Percentiles rank a stretch among this genome's conserved stretches.
These are phyloP conservation scores for Miamiensis avidus DNA, from an alignment of 169 alveolate species.

Conservation along the genomic window DNA sequence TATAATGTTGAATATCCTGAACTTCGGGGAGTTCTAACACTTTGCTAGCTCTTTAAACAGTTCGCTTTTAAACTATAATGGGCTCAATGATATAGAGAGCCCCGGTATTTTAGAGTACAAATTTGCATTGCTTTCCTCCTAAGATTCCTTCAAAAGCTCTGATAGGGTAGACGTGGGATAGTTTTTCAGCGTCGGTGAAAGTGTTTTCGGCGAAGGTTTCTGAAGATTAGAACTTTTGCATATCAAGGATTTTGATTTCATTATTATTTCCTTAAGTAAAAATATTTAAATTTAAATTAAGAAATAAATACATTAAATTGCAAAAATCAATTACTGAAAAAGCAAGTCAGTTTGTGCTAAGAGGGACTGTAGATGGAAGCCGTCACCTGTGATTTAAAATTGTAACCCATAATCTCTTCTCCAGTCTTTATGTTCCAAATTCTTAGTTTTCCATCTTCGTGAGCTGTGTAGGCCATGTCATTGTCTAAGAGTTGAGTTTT, in stretches of 20 bases:
- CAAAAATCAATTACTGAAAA: not conserved
- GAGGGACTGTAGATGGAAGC: not conserved
- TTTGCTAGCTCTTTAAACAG: slow-evolving; percentile 29
- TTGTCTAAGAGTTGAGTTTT: slow-evolving; percentile 13
- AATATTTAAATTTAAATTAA: not conserved
- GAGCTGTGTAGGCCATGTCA: slow-evolving; percentile 2
- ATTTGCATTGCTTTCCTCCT: slow-evolving; percentile 26
- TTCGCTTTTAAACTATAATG: slow-evolving; percentile 23
- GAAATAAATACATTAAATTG: not conserved
- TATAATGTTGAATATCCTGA: slow-evolving; percentile 9
- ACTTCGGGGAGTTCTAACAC: slow-evolving; percentile 41
- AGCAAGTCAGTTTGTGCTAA: slow-evolving; percentile 9
- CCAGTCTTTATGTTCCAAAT: slow-evolving; percentile 21
- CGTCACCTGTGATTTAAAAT: slow-evolving; percentile 8
- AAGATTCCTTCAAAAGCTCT: slow-evolving; percentile 15
- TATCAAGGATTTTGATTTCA: slow-evolving; percentile 29
- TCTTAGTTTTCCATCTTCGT: slow-evolving; percentile 13
- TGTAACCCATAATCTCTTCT: slow-evolving; percentile 30
- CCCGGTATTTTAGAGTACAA: slow-evolving; percentile 35
- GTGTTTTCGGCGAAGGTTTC: slow-evolving; percentile 31
- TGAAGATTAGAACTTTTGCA: slow-evolving; percentile 19
- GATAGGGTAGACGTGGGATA: slow-evolving; percentile 13
- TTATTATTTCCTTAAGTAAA: not conserved
- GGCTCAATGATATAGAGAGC: slow-evolving; percentile 34
- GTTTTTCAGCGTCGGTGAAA: slow-evolving; percentile 27